Evolutionary conservation across 768 basidiomycete genomes (phyloP), one percentile per base, ranked within the genome.

Genomic region (Suillus tomentosus): DNA sequence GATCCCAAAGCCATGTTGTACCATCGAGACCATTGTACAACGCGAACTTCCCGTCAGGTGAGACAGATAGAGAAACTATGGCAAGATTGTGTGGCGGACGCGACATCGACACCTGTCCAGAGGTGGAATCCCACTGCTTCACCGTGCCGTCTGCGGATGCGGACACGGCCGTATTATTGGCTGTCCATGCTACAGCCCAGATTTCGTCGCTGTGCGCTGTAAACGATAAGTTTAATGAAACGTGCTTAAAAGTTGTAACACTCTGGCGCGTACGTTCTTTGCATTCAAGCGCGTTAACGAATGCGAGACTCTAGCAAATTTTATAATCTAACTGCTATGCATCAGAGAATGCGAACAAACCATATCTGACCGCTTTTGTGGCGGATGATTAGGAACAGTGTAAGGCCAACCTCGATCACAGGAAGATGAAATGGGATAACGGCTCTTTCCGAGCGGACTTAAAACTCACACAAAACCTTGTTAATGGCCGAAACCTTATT

Each of bases 11-110:
- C 55, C 79, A 82, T 0, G 93, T 94, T 36, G 89, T 84, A 2
- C 95, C 95, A 70, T 96, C 95, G 22, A 96, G 80, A 62, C 90
- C 90, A 70, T 94, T 94, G 69, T 88, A 90, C 53, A 97, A 74
- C 0, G 87, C 93, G 37, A 77, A 78, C 55, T 78, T 80, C 9
- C 92, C 95, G 56, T 86, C 81, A 0, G 84, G 81, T 22, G 88
- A 84, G 9, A 86, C 85, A 19, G 92, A 93, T 40, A 96, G 77
- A 6, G 94, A 94, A 19, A 93, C 86, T 67, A 95, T 85, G 3
- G 92, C 95, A 22, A 96, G 87, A 8, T 92, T 87, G 77, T 96
- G 92, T n/a, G 89, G 81, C 43, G 85, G 77, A 19, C 87, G 86
- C 40, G 87, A 79, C 13, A 79, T 79, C 61, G 82, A 81, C 3